These are phyloP conservation scores for Apophysomyces trapeziformis DNA, from an alignment of 371 early-diverging fungal species.

Conservation along the genomic window DNA sequence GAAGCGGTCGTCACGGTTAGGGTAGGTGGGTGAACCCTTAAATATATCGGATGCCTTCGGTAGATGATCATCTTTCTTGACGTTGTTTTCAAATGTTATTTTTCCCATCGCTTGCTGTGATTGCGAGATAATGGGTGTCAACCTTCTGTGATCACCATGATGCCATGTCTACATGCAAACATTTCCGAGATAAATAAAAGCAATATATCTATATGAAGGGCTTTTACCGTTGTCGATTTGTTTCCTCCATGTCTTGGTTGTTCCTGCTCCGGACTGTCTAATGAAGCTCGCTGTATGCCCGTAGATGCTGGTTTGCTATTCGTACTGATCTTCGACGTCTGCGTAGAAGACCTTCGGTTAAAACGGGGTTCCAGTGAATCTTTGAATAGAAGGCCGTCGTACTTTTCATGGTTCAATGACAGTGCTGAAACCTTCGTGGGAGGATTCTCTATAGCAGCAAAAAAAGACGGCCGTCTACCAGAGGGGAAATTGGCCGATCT, in stretches of 20 bases:
- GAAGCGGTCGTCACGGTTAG: slow-evolving; percentile 27
- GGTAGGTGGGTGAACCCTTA: slow-evolving; percentile 39
- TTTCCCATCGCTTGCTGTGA: slow-evolving; percentile 44
- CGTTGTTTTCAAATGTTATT: slow-evolving; percentile 37
- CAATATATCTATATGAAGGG: background rate
- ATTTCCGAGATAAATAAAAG: background rate
- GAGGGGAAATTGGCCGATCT: slow-evolving; percentile 43
- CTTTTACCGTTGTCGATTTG: slow-evolving; percentile 36
- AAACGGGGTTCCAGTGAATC: slow-evolving; percentile 44
- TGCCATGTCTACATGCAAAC: slow-evolving; percentile 45
- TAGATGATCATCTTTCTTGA: slow-evolving; percentile 37
- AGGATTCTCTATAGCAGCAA: background rate
- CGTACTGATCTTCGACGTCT: slow-evolving; percentile 13
- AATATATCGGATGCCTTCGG: slow-evolving; percentile 34
- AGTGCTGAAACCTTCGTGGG: slow-evolving; percentile 5
- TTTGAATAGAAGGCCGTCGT: slow-evolving; percentile 61
- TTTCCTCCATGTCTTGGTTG: slow-evolving; percentile 15
- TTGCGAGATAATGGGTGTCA: slow-evolving; percentile 43
- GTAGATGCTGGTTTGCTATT: slow-evolving; percentile 19
- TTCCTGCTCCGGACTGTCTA: slow-evolving; percentile 37
- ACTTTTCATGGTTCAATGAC: slow-evolving; percentile 50
- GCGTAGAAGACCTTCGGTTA: slow-evolving; percentile 20
- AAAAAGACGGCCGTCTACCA: slow-evolving; percentile 18
- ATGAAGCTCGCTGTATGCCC: slow-evolving; percentile 31
- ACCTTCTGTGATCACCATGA: slow-evolving; percentile 38